Evolutionary conservation across 805 yeast genomes (phyloP), one percentile per base, ranked within the genome.

Genomic region (Barnettozyma sp.): DNA sequence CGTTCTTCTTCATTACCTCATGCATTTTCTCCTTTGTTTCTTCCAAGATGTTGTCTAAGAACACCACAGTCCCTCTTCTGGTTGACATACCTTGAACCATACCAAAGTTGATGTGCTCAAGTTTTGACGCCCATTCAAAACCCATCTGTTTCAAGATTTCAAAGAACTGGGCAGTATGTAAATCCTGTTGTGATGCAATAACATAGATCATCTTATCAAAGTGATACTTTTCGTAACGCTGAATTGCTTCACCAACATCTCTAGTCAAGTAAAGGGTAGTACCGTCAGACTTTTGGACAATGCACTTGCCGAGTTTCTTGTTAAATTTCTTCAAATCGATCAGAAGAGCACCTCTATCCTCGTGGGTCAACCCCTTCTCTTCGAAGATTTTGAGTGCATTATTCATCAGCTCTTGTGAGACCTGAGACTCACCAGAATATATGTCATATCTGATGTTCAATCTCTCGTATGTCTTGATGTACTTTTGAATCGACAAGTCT

Each of bases 61-160:
- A 92, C n/a, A 92, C 97, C 44, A 92, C 99, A 23, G 95, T 92
- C 49, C 99, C 99, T 63, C 79, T 84, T 69, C 99, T 80, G 40
- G 98, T 92, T 19, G 95, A 82, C 99, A 92, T 92, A 51, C 98
- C 98, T 55, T 76, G 82, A 34, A 92, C 98, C 94, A 92, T 82
- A 62, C 99, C 99, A 51, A 88, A 92, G 65, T 82, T 90, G 50
- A 92, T 73, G 61, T 90, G 97, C 53, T 71, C 72, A 50, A 90
- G 67, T 40, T 70, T 72, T 45, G 74, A 66, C 33, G 95, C 88
- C 96, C 96, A 92, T 43, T 76, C 80, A 59, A 71, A 76, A 30
- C 85, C 96, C 82, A 90, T 73, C 63, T 84, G 84, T 52, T 88
- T 88, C 56, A 92, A 69, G 48, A 87, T 85, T 65, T 87, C 94